Evolutionary conservation across 495 filamentous ascomycete species (phyloP).

Genomic region (Penicillium goetzii): DNA sequence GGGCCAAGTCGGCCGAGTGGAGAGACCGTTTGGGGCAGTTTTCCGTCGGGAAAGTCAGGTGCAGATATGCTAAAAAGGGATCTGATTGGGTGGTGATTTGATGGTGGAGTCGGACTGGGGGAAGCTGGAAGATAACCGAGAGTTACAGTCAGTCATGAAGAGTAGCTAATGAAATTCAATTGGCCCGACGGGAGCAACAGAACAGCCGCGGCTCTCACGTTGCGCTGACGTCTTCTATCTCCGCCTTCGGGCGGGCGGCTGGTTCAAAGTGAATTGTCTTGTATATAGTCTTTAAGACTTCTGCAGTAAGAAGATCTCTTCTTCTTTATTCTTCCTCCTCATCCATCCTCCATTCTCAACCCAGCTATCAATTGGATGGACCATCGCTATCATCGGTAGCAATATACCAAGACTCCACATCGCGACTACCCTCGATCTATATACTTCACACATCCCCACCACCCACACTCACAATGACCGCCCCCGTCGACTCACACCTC

Average conservation of each 20-base stretch:
- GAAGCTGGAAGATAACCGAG: slow-evolving; percentile 1
- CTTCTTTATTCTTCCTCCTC: slow-evolving; percentile 13
- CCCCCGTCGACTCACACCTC: slow-evolving; percentile 72
- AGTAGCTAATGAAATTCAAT: slow-evolving; percentile 7
- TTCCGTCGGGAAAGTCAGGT: slow-evolving; percentile 40
- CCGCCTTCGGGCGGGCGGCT: slow-evolving; percentile 31
- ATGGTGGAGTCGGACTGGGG: not conserved
- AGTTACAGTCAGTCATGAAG: not conserved
- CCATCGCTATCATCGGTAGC: not conserved
- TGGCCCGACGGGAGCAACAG: slow-evolving; percentile 19
- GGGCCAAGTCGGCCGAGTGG: slow-evolving; percentile 38
- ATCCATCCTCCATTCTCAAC: not conserved
- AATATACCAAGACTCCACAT: not conserved
- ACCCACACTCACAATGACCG: slow-evolving; percentile 59
- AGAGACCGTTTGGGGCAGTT: slow-evolving; percentile 20
- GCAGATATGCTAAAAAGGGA: not conserved
- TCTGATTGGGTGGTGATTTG: not conserved
- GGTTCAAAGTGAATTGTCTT: not conserved
- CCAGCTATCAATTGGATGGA: slow-evolving; percentile 12
- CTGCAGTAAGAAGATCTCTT: slow-evolving; percentile 12
- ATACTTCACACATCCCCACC: slow-evolving; percentile 3
- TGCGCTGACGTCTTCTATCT: slow-evolving; percentile 42
- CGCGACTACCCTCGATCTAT: slow-evolving; percentile 5
- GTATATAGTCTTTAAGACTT: slow-evolving; percentile 28
- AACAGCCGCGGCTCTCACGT: slow-evolving; percentile 40